phyloP scores from a whole-genome alignment of 1,284 basidiomycete genomes.

The Leucocoprinus gongylophorus region DNA sequence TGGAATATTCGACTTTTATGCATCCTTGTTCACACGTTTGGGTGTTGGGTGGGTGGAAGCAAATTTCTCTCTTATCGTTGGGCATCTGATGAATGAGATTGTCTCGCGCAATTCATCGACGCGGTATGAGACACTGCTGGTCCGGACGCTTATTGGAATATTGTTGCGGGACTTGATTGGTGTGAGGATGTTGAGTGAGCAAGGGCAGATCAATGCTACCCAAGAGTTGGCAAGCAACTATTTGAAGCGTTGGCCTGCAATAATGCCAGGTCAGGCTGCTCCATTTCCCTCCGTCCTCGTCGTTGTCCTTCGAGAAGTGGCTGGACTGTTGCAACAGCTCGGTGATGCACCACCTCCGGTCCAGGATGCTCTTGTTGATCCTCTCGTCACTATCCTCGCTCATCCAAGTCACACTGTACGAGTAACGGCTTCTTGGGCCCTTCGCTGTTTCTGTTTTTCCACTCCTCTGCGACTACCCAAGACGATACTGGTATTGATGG shows the following conservation, averaged over 20 bases:
- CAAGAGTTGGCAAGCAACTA: constrained; percentile 79
- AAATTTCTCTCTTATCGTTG: constrained; percentile 76
- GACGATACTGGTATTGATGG: constrained; percentile 67
- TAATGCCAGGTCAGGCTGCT: constrained; percentile 79
- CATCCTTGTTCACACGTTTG: constrained; percentile 68
- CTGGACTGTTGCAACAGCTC: constrained; percentile 81
- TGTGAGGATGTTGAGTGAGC: constrained; percentile 83
- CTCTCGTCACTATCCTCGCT: constrained; percentile 76
- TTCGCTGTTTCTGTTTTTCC: constrained; percentile 86
- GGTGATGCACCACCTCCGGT: constrained; percentile 89
- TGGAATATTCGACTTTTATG: constrained; percentile 88
- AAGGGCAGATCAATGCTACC: constrained; percentile 88
- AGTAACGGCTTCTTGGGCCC: constrained; percentile 79
- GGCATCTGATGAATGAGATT: constrained; percentile 77
- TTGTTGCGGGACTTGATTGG: constrained; percentile 84
- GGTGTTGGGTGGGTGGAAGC: constrained; percentile 76
- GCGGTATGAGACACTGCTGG: constrained; percentile 70
- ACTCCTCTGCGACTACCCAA: constrained; percentile 81
- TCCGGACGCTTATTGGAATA: constrained; percentile 69
- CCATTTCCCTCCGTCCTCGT: constrained; percentile 69
- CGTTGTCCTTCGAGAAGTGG: constrained; percentile 77
- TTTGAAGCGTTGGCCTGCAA: constrained; percentile 86
- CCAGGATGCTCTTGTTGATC: constrained; percentile 86
- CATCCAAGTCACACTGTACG: constrained; percentile 88
- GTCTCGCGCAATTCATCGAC: constrained; percentile 50